Base-by-base conservation (phyloP, 129 eudicot species). In the Pulicaria dysenterica region DNA sequence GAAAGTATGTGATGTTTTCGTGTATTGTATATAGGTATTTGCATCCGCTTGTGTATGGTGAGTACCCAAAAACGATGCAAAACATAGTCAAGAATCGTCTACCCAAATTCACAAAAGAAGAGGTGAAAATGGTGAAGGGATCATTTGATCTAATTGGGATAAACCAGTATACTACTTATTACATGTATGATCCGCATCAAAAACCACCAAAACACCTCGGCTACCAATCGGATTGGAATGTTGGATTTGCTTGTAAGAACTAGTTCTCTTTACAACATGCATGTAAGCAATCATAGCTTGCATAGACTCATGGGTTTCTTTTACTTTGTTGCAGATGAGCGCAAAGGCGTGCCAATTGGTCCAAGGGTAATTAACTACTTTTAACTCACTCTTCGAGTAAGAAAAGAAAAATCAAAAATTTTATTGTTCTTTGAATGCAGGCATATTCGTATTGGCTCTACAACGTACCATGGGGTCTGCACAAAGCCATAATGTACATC, bases 391-490 rank as follows among this genome's bases (percentile, higher is more conserved):
- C 34, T 10, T 19, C 43, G 14, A 15, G 14, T 42, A 34, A 16
- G 8, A 24, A 24, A 24, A 24, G 2, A 24, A 24, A 24, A n/a
- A n/a, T n/a, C 43, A 58, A 55, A 6, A 42, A n/a, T 3, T 12
- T 38, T 11, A 59, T 11, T 59, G 65, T 41, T 12, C 6, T 7
- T 34, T 67, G 34, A 5, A 36, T 86, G 71, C 85, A 90, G 98
- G 98, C 95, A 56, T 78, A 94, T 64, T 94, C 98, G 2, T 65
- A 84, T n/a, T 94, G 98, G 98, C 91, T 90, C 31, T 94, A 94
- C 64, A 84, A 85, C 7, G 96, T 94, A 8, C 98, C 98, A 48
- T 90, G 96, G 95, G 96, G 98, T 54, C 68, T 94, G 17, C 81
- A 84, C 87, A 94, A 90, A 78, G 90, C 96, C 13, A 74, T 90